These are phyloP conservation scores for Leishmania mexicana DNA, from an alignment of 208 protist genomes.

Conservation along the genomic window DNA sequence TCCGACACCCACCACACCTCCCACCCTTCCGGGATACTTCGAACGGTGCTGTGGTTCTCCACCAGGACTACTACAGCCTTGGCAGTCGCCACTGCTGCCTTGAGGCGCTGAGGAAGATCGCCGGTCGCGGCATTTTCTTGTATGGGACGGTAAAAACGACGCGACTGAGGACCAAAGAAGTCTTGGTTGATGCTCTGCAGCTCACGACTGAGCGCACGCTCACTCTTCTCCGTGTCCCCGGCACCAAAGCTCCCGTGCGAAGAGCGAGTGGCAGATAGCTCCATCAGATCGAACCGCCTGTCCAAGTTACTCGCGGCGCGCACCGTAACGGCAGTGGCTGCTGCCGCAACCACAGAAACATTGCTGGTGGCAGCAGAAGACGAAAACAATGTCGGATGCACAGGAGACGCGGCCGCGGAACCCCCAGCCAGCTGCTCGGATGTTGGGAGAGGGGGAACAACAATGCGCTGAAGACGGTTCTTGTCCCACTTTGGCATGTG, in stretches of 20 bases:
- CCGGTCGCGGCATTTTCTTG: background rate
- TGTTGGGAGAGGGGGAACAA: conserved; percentile 38
- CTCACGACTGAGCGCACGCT: conserved; percentile 16
- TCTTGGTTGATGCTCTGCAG: conserved; percentile 37
- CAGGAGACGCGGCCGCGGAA: background rate
- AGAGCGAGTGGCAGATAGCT: conserved; percentile 11
- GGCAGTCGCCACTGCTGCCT: conserved; percentile 27
- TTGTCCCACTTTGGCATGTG: conserved; percentile 84
- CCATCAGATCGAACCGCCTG: background rate
- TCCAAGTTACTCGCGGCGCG: background rate
- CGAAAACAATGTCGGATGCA: background rate
- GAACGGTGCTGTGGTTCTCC: conserved; percentile 15
- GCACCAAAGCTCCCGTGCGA: conserved; percentile 24
- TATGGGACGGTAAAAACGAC: conserved; percentile 17
- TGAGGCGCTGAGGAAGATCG: conserved; percentile 26
- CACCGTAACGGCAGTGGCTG: background rate
- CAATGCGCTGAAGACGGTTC: conserved; percentile 61
- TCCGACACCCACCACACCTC: conserved; percentile 80
- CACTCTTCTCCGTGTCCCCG: conserved; percentile 36
- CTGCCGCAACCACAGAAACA: conserved; percentile 16
- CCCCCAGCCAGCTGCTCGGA: background rate
- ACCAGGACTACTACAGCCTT: conserved; percentile 29
- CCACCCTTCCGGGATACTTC: conserved; percentile 40
- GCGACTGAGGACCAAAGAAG: conserved; percentile 25
- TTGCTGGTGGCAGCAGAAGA: background rate